Conservation (phyloP, 1,139 yeast genomes). For the Scheffersomyces illinoinensis region DNA sequence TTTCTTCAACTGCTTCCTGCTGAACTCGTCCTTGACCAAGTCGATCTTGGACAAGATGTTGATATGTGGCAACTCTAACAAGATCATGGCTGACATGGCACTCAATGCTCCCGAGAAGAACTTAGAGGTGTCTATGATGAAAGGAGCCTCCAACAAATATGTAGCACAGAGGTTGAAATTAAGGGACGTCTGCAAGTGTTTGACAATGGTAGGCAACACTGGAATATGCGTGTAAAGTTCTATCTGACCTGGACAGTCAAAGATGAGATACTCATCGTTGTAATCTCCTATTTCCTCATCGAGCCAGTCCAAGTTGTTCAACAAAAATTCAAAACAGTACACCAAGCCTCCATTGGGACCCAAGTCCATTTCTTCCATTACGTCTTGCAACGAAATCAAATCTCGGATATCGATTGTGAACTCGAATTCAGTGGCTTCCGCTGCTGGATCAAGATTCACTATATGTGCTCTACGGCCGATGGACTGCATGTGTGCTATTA, state of each 20-base stretch:
- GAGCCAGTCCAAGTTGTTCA: slow-evolving; percentile 91
- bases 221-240: slow-evolving; percentile 96
- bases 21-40: slow-evolving; percentile 72
- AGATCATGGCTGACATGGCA: slow-evolving; percentile 98
- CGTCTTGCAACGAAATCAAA: slow-evolving; percentile 86
- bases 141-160: slow-evolving; percentile 90
- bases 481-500: slow-evolving; percentile 85
- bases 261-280: slow-evolving; percentile 89
- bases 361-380: slow-evolving; percentile 90
- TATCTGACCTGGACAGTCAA: slow-evolving; percentile 98
- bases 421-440: slow-evolving; percentile 88
- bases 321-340: slow-evolving; percentile 87
- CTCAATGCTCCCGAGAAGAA: slow-evolving; percentile 93
- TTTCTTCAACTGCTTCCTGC: slow-evolving; percentile 74
- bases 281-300: slow-evolving; percentile 94
- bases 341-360: slow-evolving; percentile 97
- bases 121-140: slow-evolving; percentile 84
- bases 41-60: slow-evolving; percentile 87
- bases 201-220: slow-evolving; percentile 82
- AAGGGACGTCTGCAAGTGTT: slow-evolving; percentile 74
- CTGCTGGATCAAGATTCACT: slow-evolving; percentile 96
- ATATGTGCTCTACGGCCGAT: slow-evolving; percentile 92
- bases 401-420: slow-evolving; percentile 93
- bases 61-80: slow-evolving; percentile 91
- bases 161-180: slow-evolving; percentile 91